Evolutionary conservation across 176 grass and related monocot species (phyloP).

Genomic region (Cenchrus americanus): DNA sequence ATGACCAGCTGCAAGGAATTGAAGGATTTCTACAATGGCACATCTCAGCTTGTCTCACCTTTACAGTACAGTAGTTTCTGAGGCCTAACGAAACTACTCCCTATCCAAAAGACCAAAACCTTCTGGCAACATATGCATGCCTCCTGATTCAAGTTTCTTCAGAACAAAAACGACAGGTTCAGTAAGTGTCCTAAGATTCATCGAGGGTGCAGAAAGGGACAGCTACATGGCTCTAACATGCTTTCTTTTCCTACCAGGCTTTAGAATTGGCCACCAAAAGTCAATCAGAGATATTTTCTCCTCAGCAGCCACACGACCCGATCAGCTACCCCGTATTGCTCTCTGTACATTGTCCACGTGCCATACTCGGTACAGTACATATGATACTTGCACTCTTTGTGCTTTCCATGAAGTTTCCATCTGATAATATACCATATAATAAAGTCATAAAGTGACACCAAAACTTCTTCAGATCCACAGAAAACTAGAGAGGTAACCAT

Average conservation of each 20-base stretch:
- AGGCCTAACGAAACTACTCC: not conserved
- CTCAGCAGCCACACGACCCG: not conserved
- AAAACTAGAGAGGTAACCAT: not conserved
- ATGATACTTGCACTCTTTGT: not conserved
- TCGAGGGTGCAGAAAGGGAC: not conserved
- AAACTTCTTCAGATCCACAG: not conserved
- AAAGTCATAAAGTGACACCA: not conserved
- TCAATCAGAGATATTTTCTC: not conserved
- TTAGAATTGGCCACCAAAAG: not conserved
- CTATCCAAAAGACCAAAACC: not conserved
- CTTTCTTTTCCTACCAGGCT: not conserved
- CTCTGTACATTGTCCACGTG: not conserved
- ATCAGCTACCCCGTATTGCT: not conserved
- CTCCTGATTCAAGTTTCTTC: not conserved
- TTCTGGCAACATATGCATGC: not conserved
- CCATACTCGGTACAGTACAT: not conserved
- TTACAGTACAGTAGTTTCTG: not conserved
- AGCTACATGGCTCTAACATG: not conserved
- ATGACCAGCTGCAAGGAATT: not conserved
- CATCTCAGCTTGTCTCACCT: not conserved
- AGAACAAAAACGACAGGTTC: not conserved
- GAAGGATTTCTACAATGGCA: not conserved
- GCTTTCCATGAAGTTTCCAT: not conserved
- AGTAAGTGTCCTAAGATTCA: not conserved
- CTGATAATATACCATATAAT: not conserved